Base-by-base conservation (phyloP, 345 rosid genomes). In the Acer yangbiense region DNA sequence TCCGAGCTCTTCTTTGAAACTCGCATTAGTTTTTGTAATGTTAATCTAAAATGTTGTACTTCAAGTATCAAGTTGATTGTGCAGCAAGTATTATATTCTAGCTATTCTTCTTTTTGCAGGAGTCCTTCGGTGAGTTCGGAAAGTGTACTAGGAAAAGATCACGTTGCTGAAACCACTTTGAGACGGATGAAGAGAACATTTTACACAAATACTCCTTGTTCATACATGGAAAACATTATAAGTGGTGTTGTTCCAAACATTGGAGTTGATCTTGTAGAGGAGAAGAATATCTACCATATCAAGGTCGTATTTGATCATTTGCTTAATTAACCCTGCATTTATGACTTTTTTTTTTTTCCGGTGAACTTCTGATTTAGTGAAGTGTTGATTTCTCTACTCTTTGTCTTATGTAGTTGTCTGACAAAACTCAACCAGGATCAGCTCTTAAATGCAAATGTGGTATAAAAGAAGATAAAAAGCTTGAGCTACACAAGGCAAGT, bases 391-490 rank as follows among this genome's bases (percentile, higher is more conserved):
- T 1, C 27, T 48, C 57, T 27, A 43, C 0, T 67, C 21, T 12
- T 9, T 25, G 7, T 29, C 32, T 60, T 61, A 8, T 60, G 5
- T 4, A 73, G 76, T 14, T 73, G 39, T 73, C 83, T 8, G 75
- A 80, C 74, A 76, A 63, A 35, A 0, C 43, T 70, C n/a, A 61
- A 70, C 76, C n/a, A 14, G 68, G 68, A 46, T 61, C 79, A 25
- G 71, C 69, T 13, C 25, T 88, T 70, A 61, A 73, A 10, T 88
- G 90, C 89, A 88, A 86, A 75, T 88, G 89, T 58, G 58, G 75
- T 9, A 64, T 79, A 1, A 67, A 14, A 52, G 79, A 75, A 54
- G 84, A 79, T 65, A 75, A 82, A 27, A 75, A 72, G 32, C 86
- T 84, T 48, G 66, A 71, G 35, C 79, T 81, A n/a, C 79, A 82